Evolutionary conservation across 257 asterid genomes (phyloP), one percentile per base, ranked within the genome.

Genomic region (Plantago ovata): DNA sequence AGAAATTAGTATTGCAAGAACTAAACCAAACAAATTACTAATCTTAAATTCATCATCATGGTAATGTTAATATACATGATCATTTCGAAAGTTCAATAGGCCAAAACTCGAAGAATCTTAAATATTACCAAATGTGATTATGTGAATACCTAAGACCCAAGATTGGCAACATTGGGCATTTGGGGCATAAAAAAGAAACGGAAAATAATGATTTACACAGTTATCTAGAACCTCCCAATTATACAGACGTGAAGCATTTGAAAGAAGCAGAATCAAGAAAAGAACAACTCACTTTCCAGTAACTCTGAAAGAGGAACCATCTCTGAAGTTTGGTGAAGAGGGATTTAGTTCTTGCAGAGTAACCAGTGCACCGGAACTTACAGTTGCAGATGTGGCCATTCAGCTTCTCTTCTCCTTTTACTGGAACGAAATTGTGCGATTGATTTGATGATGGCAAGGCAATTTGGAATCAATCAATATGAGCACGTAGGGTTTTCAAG

Each of bases 261-360:
- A 28, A 11, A 50, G 15, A 20, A 48, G 14, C 48, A 10, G n/a
- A 0, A 9, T 15, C 3, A 19, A 14, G 10, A 33, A 22, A 14
- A 16, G n/a, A 13, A 10, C 11, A 16, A 74, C 90, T 46, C 42
- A 92, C 98, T 77, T 92, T 74, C 96, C 98, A 50, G 87, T 92
- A 3, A 92, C 89, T 61, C 98, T 81, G 68, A 85, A 60, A 0
- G 98, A 80, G 18, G 81, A 81, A 10, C 94, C 96, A 50, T 80
- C 80, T 79, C 72, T 92, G 79, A 92, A 92, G 43, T 61, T 69
- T 41, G 93, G 77, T 0, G 93, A 82, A 68, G 93, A 76, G 9
- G 91, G 89, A 60, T 65, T 81, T 62, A 92, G 70, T 61, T 88
- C 96, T 72, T 74, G 77, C 22, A 92, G 48, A 38, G 77, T 77